Evolutionary conservation across 73 alveolate species (phyloP).

Genomic region (Stentor roeselii): DNA sequence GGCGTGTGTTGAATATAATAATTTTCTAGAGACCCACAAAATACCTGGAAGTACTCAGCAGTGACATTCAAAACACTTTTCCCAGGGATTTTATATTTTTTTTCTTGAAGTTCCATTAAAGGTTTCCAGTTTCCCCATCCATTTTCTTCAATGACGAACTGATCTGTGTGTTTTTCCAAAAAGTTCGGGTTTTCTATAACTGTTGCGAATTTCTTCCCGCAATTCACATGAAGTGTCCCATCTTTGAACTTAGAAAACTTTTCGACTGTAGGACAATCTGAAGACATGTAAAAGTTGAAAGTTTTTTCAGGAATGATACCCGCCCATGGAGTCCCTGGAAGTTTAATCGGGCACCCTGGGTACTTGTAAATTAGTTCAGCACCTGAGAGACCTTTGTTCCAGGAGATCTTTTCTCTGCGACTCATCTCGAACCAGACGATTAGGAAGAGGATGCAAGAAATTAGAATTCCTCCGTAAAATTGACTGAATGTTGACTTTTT

Average conservation of each 20-base stretch:
- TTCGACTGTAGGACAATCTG: neutral
- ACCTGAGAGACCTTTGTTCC: neutral
- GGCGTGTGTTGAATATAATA: neutral
- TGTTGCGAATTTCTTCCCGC: neutral
- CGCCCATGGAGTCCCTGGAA: neutral
- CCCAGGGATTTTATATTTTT: neutral
- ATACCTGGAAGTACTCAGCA: neutral
- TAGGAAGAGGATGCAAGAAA: neutral
- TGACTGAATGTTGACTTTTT: neutral
- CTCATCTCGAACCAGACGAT: neutral
- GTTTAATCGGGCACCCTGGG: neutral
- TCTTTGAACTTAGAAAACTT: neutral
- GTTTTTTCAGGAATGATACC: neutral
- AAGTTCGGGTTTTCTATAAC: slow-evolving; percentile 8
- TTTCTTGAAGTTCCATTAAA: neutral
- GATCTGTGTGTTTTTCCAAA: neutral
- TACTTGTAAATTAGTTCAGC: neutral
- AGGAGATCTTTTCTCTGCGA: neutral
- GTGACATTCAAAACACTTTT: neutral
- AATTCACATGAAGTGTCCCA: neutral
- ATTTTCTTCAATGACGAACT: slow-evolving; percentile 7
- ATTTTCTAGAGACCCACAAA: slow-evolving; percentile 1
- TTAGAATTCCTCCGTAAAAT: neutral
- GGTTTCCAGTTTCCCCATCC: neutral
- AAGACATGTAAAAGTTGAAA: neutral